Conservation (phyloP, 2,329 filamentous ascomycete genomes). For the Aureobasidium lini region DNA sequence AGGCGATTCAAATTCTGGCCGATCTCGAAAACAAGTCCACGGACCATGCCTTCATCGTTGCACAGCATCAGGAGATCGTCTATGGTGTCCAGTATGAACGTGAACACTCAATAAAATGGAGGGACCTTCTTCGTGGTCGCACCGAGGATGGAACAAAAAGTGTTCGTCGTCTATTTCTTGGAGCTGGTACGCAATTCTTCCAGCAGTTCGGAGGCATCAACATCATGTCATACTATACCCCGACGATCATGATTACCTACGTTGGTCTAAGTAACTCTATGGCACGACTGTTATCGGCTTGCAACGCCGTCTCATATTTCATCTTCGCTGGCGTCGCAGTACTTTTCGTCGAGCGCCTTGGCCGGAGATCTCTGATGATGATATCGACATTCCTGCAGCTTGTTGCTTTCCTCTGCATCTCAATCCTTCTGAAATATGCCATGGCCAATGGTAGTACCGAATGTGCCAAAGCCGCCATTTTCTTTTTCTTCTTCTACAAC, state of each 20-base stretch:
- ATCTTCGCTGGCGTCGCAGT: slow-evolving; percentile 42
- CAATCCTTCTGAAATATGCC: slow-evolving; percentile 40
- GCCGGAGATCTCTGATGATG: slow-evolving; percentile 53
- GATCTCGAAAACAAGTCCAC: slow-evolving; percentile 40
- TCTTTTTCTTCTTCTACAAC: slow-evolving; percentile 49
- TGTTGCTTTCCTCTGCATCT: slow-evolving; percentile 46
- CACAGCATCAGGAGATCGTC: slow-evolving; percentile 38
- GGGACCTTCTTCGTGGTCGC: slow-evolving; percentile 42
- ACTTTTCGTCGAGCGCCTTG: slow-evolving; percentile 44
- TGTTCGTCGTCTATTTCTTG: slow-evolving; percentile 44
- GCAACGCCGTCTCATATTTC: slow-evolving; percentile 45
- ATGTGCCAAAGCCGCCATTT: slow-evolving; percentile 36
- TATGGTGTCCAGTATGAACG: slow-evolving; percentile 40
- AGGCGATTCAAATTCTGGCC: slow-evolving; percentile 43
- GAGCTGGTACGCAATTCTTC: slow-evolving; percentile 48
- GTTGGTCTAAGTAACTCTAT: slow-evolving; percentile 47
- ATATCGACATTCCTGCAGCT: slow-evolving; percentile 47
- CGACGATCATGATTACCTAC: slow-evolving; percentile 51
- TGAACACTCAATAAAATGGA: slow-evolving; percentile 44
- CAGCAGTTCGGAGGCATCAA: slow-evolving; percentile 41
- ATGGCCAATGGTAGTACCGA: slow-evolving; percentile 21
- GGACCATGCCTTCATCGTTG: slow-evolving; percentile 39
- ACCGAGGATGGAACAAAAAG: slow-evolving; percentile 43
- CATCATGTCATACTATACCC: slow-evolving; percentile 44
- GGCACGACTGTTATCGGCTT: slow-evolving; percentile 49